Conservation (phyloP, 345 rosid genomes). For the Eucalyptus sp. region DNA sequence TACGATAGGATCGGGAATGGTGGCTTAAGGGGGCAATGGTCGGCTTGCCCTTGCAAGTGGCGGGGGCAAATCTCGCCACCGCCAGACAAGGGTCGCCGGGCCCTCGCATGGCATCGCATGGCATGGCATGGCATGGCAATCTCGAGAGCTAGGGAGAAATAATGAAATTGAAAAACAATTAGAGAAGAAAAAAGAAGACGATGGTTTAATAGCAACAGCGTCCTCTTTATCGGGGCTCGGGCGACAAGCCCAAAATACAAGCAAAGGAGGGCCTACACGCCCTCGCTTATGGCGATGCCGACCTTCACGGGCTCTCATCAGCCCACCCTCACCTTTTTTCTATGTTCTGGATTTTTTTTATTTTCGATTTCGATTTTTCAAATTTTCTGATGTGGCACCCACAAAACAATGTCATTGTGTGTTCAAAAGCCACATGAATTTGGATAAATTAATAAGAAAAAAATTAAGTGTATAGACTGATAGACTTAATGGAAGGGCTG, state of each 20-base stretch:
- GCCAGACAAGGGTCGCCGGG: not conserved
- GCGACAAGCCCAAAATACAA: not conserved
- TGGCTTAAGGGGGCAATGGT: not conserved
- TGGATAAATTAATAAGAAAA: not conserved
- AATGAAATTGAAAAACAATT: not conserved
- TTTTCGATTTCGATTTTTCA: not conserved
- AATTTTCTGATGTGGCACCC: not conserved
- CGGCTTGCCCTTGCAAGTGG: not conserved
- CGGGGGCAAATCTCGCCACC: not conserved
- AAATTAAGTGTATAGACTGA: not conserved
- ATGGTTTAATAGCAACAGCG: not conserved
- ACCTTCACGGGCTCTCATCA: not conserved
- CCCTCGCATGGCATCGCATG: not conserved
- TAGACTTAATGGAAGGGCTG: not conserved
- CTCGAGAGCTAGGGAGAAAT: not conserved
- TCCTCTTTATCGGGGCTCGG: not conserved
- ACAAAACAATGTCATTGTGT: not conserved
- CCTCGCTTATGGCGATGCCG: not conserved
- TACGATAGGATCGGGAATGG: accelerated
- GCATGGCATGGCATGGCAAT: not conserved
- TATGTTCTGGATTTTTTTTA: not conserved
- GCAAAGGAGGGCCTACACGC: not conserved
- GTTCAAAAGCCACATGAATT: not conserved
- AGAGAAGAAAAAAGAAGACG: not conserved
- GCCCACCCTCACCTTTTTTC: not conserved